Percentiles rank a stretch among this genome's conserved stretches.
Evolutionary conservation across 2,329 filamentous ascomycete species (phyloP).

Genomic region (Blastomyces percursus): DNA sequence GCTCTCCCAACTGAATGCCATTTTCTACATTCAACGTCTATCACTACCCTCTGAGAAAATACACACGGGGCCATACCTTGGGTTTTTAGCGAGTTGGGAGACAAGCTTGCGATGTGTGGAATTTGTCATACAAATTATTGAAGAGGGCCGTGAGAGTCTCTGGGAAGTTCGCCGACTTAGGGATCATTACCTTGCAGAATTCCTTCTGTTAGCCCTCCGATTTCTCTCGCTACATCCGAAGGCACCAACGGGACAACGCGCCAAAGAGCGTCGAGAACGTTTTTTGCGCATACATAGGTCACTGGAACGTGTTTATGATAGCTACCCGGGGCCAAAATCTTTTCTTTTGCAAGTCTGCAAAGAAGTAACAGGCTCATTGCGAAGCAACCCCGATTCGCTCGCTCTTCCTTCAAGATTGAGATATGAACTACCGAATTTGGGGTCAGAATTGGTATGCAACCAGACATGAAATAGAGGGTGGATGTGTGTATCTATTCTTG

Average conservation of each 20-base stretch:
- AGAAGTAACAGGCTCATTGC: slow-evolving; percentile 28
- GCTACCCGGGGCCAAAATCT: slow-evolving; percentile 30
- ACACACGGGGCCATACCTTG: slow-evolving; percentile 29
- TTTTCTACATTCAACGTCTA: slow-evolving; percentile 34
- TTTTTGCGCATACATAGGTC: slow-evolving; percentile 31
- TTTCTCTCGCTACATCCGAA: slow-evolving; percentile 33
- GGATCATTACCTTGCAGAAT: slow-evolving; percentile 31
- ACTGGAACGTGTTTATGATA: slow-evolving; percentile 32
- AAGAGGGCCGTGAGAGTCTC: slow-evolving; percentile 29
- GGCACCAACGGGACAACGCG: slow-evolving; percentile 22
- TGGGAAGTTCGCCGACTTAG: slow-evolving; percentile 24
- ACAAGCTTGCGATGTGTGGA: slow-evolving; percentile 30
- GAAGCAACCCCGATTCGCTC: slow-evolving; percentile 27
- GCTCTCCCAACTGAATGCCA: slow-evolving; percentile 30
- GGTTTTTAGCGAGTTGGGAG: slow-evolving; percentile 34
- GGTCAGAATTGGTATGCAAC: slow-evolving; percentile 27
- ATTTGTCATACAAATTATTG: slow-evolving; percentile 29
- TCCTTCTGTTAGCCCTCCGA: slow-evolving; percentile 30
- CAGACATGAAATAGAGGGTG: neutral
- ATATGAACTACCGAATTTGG: slow-evolving; percentile 28
- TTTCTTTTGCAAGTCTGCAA: slow-evolving; percentile 31
- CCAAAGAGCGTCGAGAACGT: slow-evolving; percentile 30
- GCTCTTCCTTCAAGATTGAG: slow-evolving; percentile 25
- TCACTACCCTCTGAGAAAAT: slow-evolving; percentile 29
- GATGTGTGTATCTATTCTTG: neutral